Evolutionary conservation across 2,329 filamentous ascomycete species (phyloP), one percentile per base, ranked within the genome.

Genomic region (Alternaria gaisen): DNA sequence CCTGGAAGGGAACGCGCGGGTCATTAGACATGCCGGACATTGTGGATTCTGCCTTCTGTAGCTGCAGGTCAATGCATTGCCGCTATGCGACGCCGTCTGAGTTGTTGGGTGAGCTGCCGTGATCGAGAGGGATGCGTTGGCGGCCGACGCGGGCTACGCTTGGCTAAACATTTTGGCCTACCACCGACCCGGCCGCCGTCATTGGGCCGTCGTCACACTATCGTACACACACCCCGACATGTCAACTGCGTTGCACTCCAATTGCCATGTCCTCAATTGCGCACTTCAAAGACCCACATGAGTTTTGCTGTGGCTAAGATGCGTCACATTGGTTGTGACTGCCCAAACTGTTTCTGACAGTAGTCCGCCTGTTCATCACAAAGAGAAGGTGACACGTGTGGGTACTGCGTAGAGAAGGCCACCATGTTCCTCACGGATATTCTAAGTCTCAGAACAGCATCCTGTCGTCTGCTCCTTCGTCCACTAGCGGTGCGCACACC

Each of bases 51-150:
- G 66, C 58, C 60, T 71, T 71, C 68, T 74, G 70, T 71, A 71
- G 69, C 73, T 76, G 72, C 74, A 76, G 68, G 70, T 75, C 72
- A 74, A 72, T 78, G 76, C 75, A 78, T 77, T 77, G 76, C 62
- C 70, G 71, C 70, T 72, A 72, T 71, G 69, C 72, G 67, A 65
- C 68, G 65, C 68, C 55, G 71, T 73, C 66, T 69, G 71, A 70
- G 68, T 67, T 69, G 72, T 72, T 72, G 63, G 68, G 71, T 72
- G 69, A 74, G 71, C 72, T 75, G 75, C 70, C 51, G 73, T 75
- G 73, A 70, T 72, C 68, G 70, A 69, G 68, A 61, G 56, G 56
- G 66, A 74, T 76, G 73, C 67, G 75, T 65, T 77, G 73, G 71
- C 73, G 55, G 38, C n/a, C 67, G 56, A 59, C 34, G 71, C 73